Evolutionary conservation across 495 filamentous ascomycete genomes (phyloP).

Genomic region (Bacidia gigantensis): DNA sequence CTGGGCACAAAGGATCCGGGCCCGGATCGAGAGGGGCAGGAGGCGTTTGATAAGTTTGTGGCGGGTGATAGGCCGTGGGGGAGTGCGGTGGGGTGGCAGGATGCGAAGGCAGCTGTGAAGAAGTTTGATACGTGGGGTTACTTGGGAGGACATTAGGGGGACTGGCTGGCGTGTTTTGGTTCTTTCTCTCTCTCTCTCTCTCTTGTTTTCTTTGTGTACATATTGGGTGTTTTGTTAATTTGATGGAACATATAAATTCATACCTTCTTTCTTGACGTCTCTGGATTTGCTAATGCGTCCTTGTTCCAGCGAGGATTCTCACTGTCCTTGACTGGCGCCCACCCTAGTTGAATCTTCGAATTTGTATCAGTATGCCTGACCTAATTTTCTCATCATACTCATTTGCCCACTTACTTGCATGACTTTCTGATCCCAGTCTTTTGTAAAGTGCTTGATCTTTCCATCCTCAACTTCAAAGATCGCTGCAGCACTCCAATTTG

Average conservation of each 20-base stretch:
- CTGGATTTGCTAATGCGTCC: background rate
- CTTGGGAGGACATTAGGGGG: too few species aligned
- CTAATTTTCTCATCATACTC: too few species aligned
- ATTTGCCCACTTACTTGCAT: background rate
- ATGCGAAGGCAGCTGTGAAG: too few species aligned
- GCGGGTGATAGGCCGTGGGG: too few species aligned
- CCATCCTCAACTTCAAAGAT: conserved; percentile 26
- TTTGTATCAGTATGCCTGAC: background rate
- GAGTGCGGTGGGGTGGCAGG: too few species aligned
- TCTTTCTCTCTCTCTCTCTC: too few species aligned
- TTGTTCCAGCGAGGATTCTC: background rate
- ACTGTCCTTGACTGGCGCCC: background rate
- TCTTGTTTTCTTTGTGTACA: background rate
- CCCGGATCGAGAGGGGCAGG: too few species aligned
- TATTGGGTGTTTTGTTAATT: too few species aligned
- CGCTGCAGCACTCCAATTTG: conserved; percentile 23
- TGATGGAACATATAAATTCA: background rate
- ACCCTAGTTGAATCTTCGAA: background rate
- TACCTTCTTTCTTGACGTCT: background rate
- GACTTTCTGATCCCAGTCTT: conserved; percentile 22
- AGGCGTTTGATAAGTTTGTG: too few species aligned
- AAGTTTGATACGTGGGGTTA: too few species aligned
- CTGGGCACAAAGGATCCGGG: too few species aligned
- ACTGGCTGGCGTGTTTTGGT: too few species aligned
- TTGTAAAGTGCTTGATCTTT: conserved; percentile 24